A percentile compares a stretch with the other conserved stretches of the same genome.
Evolutionary conservation across 2,329 filamentous ascomycete genomes (phyloP).

Genomic region (Stromatinia cepivora): DNA sequence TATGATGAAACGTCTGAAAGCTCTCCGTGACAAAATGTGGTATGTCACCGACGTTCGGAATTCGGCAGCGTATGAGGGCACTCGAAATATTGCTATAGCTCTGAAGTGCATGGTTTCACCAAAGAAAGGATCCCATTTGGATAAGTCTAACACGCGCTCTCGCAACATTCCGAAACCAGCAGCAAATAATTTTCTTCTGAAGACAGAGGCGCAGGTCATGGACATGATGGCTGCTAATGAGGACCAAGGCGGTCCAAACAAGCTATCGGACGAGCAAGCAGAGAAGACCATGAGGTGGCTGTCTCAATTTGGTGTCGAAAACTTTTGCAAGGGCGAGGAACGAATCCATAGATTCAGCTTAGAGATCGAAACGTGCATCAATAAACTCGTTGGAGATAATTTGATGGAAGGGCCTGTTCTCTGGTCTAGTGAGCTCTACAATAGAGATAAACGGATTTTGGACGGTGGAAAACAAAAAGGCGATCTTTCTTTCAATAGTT

Average conservation of each 20-base stretch:
- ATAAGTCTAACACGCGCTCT: constrained; percentile 43
- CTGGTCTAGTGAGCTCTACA: constrained; percentile 89
- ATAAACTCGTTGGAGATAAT: constrained; percentile 80
- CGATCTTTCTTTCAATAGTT: constrained; percentile 49
- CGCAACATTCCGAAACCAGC: constrained; percentile 39
- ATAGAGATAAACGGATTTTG: constrained; percentile 64
- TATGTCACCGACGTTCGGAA: constrained; percentile 92
- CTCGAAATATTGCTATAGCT: constrained; percentile 80
- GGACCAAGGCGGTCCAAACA: constrained; percentile 88
- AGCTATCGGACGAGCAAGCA: constrained; percentile 92
- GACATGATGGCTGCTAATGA: constrained; percentile 81
- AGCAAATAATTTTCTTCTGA: constrained; percentile 63
- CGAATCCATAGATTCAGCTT: constrained; percentile 90
- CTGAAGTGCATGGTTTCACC: constrained; percentile 85
- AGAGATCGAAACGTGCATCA: constrained; percentile 83
- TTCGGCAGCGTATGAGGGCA: constrained; percentile 84
- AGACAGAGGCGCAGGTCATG: constrained; percentile 80
- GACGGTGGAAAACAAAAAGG: constrained; percentile 52
- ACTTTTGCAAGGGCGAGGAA: constrained; percentile 93
- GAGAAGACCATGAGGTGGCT: constrained; percentile 84
- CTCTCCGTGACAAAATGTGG: constrained; percentile 96
- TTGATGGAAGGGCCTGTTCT: constrained; percentile 83
- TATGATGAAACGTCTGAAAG: constrained; percentile 71
- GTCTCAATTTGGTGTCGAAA: constrained; percentile 77
- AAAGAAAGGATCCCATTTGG: constrained; percentile 43